Evolutionary conservation across 2,329 filamentous ascomycete species (phyloP), one percentile per base, ranked within the genome.

Genomic region (Venturia oleaginea): DNA sequence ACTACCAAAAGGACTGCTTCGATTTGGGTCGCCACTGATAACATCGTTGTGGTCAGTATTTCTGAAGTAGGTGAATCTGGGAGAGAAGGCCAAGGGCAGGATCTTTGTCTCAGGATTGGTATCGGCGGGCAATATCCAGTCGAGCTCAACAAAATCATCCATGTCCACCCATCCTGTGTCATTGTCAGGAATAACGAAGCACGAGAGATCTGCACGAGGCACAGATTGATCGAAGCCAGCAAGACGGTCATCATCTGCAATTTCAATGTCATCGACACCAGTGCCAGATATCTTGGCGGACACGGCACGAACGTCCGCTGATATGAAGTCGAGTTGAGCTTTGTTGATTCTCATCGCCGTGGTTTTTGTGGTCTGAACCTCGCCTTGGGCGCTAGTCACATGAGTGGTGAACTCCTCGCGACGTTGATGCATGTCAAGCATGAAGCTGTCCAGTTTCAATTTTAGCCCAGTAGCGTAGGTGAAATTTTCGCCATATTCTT

Each of bases 111-210:
- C 89, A 0, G 93, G 92, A 68, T 96, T 95, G 38, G 89, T 86
- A 72, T 96, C 91, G 17, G 91, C 89, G 0, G 93, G 93, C 30
- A 97, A 77, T 63, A 96, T 92, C 93, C 93, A 97, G 73, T 97
- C 95, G 27, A 99, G 79, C 74, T 99, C 94, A 37, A 99, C 92
- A 76, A 99, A 99, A 73, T 99, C 94, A 72, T 99, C 94, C 92
- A 99, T 97, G 72, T 99, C 94, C 67, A 99, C 92, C 94, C 94
- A 99, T 64, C 88, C 92, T 69, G 92, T 87, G 71, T 99, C 94
- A 64, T 95, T 90, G 73, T 99, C 94, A 0, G 94, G 93, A 61
- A 99, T 99, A 0, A 88, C 93, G 73, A 99, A 99, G 63, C 89
- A 88, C 0, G 92, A 96, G 61, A 96, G 80, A 72, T 88, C 85